Evolutionary conservation across 106 monocot genomes (phyloP).

Genomic region (Allium sativum): DNA sequence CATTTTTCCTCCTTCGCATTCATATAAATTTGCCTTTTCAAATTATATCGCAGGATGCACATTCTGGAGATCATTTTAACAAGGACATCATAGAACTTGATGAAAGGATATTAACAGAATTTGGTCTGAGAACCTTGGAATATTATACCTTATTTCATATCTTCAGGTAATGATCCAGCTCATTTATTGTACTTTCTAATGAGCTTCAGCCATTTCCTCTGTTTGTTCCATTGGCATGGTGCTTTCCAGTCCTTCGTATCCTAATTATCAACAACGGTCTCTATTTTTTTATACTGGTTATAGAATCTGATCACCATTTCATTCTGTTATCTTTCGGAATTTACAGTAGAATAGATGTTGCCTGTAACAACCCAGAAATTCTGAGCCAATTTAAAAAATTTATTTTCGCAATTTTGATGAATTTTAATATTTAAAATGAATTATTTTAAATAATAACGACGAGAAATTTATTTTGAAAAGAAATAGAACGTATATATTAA

Average conservation of each 20-base stretch:
- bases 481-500: too few species aligned
- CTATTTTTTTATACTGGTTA: neutral
- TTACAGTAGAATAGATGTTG: conserved; percentile 81
- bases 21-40: neutral
- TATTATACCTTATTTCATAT: conserved; percentile 82
- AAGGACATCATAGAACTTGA: conserved; percentile 89
- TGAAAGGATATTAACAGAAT: conserved; percentile 74
- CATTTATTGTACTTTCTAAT: too few species aligned
- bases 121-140: conserved; percentile 79
- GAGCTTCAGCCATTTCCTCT: too few species aligned
- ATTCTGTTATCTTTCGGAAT: conserved; percentile 10
- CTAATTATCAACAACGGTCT: too few species aligned
- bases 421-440: too few species aligned
- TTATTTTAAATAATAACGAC: too few species aligned
- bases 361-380: too few species aligned
- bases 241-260: too few species aligned
- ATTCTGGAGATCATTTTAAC: conserved; percentile 56
- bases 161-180: conserved; percentile 45
- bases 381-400: too few species aligned
- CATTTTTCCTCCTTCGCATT: neutral
- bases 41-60: conserved; percentile 47
- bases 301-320: neutral
- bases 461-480: too few species aligned
- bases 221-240: too few species aligned
- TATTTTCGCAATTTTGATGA: too few species aligned